Percentiles rank a stretch among this genome's conserved stretches.
phyloP scores from a whole-genome alignment of 306 rosid species.

The Lathyrus aphaca region DNA sequence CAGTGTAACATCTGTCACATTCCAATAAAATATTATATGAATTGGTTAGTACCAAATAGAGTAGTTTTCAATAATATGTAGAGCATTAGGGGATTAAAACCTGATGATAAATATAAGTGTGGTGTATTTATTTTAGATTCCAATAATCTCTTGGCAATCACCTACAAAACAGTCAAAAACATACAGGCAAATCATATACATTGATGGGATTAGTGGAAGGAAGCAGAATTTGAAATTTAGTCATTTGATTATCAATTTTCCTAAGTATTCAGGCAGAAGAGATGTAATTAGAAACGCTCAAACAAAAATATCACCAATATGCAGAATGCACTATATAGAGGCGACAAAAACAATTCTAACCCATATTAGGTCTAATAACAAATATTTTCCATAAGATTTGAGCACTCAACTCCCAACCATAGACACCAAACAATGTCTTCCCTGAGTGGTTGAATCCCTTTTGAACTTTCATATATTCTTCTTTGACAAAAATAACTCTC shows the following conservation, averaged over 20 bases:
- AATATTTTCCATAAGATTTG: not conserved
- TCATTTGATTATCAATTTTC: slow-evolving; percentile 11
- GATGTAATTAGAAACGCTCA: slow-evolving; percentile 9
- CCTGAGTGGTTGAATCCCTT: not conserved
- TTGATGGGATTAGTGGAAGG: slow-evolving; percentile 16
- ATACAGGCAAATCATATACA: slow-evolving; percentile 22
- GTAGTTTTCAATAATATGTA: slow-evolving; percentile 28
- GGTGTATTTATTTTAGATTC: slow-evolving; percentile 93
- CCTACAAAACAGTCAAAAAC: slow-evolving; percentile 53
- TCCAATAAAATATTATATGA: slow-evolving; percentile 33
- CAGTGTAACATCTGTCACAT: slow-evolving; percentile 69
- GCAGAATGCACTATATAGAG: slow-evolving; percentile 2
- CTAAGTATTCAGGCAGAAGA: slow-evolving; percentile 22
- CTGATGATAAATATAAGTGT: slow-evolving; percentile 88
- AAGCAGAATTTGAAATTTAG: slow-evolving; percentile 22
- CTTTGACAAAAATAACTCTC: slow-evolving; percentile 24
- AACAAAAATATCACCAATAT: slow-evolving; percentile 1
- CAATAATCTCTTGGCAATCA: slow-evolving; percentile 86
- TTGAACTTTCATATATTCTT: slow-evolving; percentile 6
- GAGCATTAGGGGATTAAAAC: slow-evolving; percentile 45
- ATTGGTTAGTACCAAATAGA: slow-evolving; percentile 24
- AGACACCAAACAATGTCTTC: slow-evolving; percentile 25
- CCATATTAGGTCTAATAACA: slow-evolving; percentile 23
- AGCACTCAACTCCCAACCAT: slow-evolving; percentile 30
- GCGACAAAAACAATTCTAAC: slow-evolving; percentile 14